Conservation (phyloP, 805 yeast genomes). For the Wickerhamiella australiensis region DNA sequence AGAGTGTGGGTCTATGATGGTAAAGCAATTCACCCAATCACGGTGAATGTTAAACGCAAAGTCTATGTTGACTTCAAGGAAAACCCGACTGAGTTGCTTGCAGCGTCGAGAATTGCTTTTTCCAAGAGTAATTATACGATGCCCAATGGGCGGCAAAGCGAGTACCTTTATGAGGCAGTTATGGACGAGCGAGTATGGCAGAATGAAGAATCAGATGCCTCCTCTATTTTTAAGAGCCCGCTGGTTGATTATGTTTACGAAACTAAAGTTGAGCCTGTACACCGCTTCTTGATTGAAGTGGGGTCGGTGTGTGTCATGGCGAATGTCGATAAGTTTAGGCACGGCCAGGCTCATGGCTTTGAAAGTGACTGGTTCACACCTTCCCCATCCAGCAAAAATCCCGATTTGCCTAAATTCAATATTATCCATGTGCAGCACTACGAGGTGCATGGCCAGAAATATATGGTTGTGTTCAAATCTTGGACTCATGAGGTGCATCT, state of each 20-base stretch:
- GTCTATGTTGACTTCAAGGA: conserved; percentile 53
- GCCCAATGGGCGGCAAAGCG: conserved; percentile 50
- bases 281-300: conserved; percentile 64
- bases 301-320: conserved; percentile 66
- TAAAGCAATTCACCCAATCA: conserved; percentile 60
- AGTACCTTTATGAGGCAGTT: conserved; percentile 45
- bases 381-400: conserved; percentile 12
- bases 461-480: conserved; percentile 15
- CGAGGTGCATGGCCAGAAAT: conserved; percentile 19
- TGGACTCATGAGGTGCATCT: conserved; percentile 13
- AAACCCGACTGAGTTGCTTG: conserved; percentile 11
- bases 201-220: conserved; percentile 41
- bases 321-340: conserved; percentile 75
- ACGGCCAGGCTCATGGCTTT: conserved; percentile 78
- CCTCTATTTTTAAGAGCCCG: conserved; percentile 51
- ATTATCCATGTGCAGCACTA: conserved; percentile 22
- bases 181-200: conserved; percentile 56
- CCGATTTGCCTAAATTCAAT: conserved; percentile 22
- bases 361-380: conserved; percentile 42
- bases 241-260: conserved; percentile 65
- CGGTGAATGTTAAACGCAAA: conserved; percentile 61
- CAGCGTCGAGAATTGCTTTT: conserved; percentile 26
- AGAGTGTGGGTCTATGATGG: conserved; percentile 59
- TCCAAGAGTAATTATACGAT: conserved; percentile 48
- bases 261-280: conserved; percentile 50